Conservation (phyloP, 2,329 filamentous ascomycete genomes). For the Capronia epimyces region DNA sequence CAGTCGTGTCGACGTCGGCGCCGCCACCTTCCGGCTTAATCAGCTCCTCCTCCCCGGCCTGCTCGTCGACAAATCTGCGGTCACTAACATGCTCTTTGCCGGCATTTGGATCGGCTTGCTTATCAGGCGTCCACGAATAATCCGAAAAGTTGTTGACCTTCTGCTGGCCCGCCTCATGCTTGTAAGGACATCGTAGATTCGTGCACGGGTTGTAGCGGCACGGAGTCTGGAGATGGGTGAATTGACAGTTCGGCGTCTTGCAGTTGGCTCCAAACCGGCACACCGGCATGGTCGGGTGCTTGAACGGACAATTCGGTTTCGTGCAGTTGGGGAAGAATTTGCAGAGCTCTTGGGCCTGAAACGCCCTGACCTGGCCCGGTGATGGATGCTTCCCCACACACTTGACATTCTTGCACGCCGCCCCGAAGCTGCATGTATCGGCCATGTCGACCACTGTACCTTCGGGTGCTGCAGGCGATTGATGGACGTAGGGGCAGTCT, state of each 20-base stretch:
- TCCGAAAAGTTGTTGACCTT: constrained; percentile 69
- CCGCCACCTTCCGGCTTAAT: constrained; percentile 54
- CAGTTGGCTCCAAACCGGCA: constrained; percentile 92
- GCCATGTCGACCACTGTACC: constrained; percentile 70
- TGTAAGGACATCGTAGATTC: constrained; percentile 81
- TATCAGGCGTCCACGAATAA: constrained; percentile 79
- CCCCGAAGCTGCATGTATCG: constrained; percentile 77
- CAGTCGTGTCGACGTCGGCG: constrained; percentile 7
- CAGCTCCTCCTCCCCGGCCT: constrained; percentile 56
- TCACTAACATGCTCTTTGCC: constrained; percentile 71
- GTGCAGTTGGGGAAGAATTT: constrained; percentile 89
- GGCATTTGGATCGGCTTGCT: constrained; percentile 20
- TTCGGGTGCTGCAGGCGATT: constrained; percentile 81
- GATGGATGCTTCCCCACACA: constrained; percentile 89
- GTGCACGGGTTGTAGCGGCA: constrained; percentile 91
- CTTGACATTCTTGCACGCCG: constrained; percentile 92
- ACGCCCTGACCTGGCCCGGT: constrained; percentile 70
- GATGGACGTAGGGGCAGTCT: constrained; percentile 89
- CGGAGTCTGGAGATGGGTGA: constrained; percentile 75
- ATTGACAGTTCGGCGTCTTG: constrained; percentile 74
- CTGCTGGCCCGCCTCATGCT: constrained; percentile 79
- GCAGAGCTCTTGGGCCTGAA: constrained; percentile 80
- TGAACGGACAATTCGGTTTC: constrained; percentile 81
- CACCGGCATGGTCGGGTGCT: constrained; percentile 76
- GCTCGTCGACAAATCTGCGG: constrained; percentile 75